Evolutionary conservation across 306 rosid species (phyloP), one percentile per base, ranked within the genome.

Genomic region (Psophocarpus tetragonolobus): DNA sequence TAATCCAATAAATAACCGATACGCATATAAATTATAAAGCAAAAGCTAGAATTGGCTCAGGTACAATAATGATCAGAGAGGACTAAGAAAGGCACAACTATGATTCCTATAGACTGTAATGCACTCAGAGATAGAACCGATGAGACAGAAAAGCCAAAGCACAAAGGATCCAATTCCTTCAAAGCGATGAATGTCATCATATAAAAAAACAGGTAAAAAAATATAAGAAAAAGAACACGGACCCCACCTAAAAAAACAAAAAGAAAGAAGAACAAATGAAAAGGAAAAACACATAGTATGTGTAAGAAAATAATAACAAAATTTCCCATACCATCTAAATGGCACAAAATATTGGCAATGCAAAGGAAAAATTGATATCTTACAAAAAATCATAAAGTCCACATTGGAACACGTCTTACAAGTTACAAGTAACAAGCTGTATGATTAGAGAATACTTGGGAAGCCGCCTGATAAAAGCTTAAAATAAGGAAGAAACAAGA

Each of bases 91-190:
- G 48, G 68, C 35, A 80, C 62, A 68, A 62, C 76, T 41, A 69
- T 17, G 80, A 84, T 87, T 80, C 83, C 50, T 70, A 70, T 61
- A 57, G 53, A 72, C 81, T 65, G 81, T 47, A 77, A 78, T 35
- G 73, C 74, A 83, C 77, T 65, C 79, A 29, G 76, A 68, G 60
- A n/a, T n/a, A 61, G 82, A 66, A 61, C 53, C 74, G 42, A 78
- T 50, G 71, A 17, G 70, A 63, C 9, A 69, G 30, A 66, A 71
- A 71, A 79, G 83, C 73, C 78, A 79, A 79, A 36, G 74, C 74
- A 57, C 68, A 78, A 76, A 82, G 86, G 73, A 85, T 71, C 85
- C 70, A 30, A 50, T 79, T 87, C 83, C 73, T 77, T 53, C 73
- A 75, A 81, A 71, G 85, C 47, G 53, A 77, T 67, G 54, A 80